phyloP scores from a whole-genome alignment of 225 moss, liverwort and hornwort species.

The Ulota crispa region DNA sequence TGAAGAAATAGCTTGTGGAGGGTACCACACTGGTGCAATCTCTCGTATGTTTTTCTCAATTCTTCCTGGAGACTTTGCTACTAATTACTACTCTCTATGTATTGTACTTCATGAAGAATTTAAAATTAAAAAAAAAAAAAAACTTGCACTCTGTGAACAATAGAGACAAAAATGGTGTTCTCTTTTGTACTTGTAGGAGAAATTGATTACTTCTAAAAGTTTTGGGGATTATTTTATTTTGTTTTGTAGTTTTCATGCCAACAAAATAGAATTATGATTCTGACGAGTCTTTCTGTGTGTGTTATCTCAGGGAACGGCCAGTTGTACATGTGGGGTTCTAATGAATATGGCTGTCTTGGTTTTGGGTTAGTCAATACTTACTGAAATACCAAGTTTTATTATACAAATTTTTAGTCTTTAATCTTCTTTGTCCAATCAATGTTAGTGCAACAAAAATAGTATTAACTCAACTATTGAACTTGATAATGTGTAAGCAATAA shows the following conservation, averaged over 20 bases:
- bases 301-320: conserved; percentile 62
- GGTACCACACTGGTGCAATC: conserved; percentile 85
- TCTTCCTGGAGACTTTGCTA: conserved; percentile 11
- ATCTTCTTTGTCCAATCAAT: neutral
- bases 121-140: neutral
- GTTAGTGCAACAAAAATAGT: neutral
- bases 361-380: conserved; percentile 56
- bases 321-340: conserved; percentile 98
- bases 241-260: neutral
- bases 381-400: neutral
- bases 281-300: neutral
- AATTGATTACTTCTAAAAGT: neutral
- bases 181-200: neutral
- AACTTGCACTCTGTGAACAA: neutral
- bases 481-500: neutral
- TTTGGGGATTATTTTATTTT: neutral
- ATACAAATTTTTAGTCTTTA: neutral
- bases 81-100: neutral
- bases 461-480: neutral
- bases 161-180: neutral
- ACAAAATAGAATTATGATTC: neutral
- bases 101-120: neutral
- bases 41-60: conserved; percentile 43
- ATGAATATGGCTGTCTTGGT: conserved; percentile 93
- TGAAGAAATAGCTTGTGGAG: conserved; percentile 76